Percentiles rank a stretch among this genome's conserved stretches.
Evolutionary conservation across 768 basidiomycete species (phyloP).

Genomic region (Leucosporidium yakuticum): DNA sequence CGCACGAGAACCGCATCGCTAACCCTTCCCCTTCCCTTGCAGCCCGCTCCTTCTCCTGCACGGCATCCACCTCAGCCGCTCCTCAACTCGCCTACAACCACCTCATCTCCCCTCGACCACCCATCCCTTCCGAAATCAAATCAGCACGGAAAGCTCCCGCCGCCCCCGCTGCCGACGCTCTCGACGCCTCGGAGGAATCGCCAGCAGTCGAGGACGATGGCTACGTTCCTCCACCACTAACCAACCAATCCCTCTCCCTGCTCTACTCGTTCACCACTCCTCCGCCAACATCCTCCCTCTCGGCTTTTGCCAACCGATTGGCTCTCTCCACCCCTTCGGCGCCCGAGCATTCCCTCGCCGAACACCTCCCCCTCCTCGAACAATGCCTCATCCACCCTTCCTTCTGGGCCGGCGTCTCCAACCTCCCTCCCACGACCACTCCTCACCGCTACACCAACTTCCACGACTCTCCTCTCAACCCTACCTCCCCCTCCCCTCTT

Average conservation of each 20-base stretch:
- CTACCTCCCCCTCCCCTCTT: constrained; percentile 55
- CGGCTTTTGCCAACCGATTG: constrained; percentile 29
- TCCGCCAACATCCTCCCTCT: constrained; percentile 29
- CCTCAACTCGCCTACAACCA: not conserved
- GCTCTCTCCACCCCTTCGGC: constrained; percentile 6
- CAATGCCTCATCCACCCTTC: constrained; percentile 28
- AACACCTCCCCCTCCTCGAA: constrained; percentile 27
- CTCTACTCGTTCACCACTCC: constrained; percentile 31
- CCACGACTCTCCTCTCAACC: constrained; percentile 44
- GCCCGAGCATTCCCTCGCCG: constrained; percentile 3
- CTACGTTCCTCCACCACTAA: not conserved
- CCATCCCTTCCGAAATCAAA: not conserved
- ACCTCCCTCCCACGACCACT: not conserved
- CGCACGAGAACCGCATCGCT: too few species aligned
- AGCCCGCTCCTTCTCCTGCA: not conserved
- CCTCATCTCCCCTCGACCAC: constrained; percentile 1
- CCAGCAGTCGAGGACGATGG: not conserved
- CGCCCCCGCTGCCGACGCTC: not conserved
- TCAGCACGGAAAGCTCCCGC: not conserved
- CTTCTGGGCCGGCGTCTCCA: constrained; percentile 19
- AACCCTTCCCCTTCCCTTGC: too few species aligned
- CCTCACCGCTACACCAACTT: constrained; percentile 55
- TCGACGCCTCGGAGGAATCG: not conserved
- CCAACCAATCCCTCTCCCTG: constrained; percentile 17
- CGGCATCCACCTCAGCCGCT: not conserved